Evolutionary conservation across 176 grass and related monocot genomes (phyloP), one percentile per base, ranked within the genome.

Genomic region (Carex littledalei): DNA sequence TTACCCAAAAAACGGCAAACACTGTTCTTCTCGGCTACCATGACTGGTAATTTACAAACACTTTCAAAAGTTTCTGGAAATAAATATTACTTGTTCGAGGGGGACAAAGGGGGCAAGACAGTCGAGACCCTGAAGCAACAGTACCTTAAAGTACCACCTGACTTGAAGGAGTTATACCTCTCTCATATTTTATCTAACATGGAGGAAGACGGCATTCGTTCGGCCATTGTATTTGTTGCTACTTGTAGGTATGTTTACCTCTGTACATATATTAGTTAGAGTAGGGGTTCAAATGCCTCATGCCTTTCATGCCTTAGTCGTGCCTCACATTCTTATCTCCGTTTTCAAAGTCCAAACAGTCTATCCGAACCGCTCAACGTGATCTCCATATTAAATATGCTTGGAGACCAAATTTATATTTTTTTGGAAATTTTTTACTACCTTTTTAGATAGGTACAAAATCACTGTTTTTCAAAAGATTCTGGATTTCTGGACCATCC

Each of bases 21-120:
- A 0, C 91, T 98, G 87, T 76, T 98, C 69, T 98, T 98, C 86
- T 98, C 95, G 45, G 95, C 95, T 80, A 98, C 95, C 39, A 98
- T 98, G 90, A 95, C 95, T 58, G 88, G 91, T 12, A 90, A 98
- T 83, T 87, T 98, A 49, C 76, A 68, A 62, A 90, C 91, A 24
- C 91, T 98, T 82, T 88, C 94, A 73, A 86, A 98, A 70, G 87
- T 98, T 56, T 98, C 95, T 12, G 85, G 86, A 59, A 95, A 94
- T 78, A 93, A 89, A 9, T 91, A 89, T 4, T 98, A 92, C 71
- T 88, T 98, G 67, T 98, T 89, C 79, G 93, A 98, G 86, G 95
- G 87, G 45, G 94, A 98, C 47, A 88, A 95, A 91, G 95, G 95
- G 52, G 92, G 92, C 77, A 98, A 95, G 82, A 98, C 91, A 18